Base-by-base conservation (phyloP, 2,329 filamentous ascomycete genomes). In the Xylariaceae sp. region DNA sequence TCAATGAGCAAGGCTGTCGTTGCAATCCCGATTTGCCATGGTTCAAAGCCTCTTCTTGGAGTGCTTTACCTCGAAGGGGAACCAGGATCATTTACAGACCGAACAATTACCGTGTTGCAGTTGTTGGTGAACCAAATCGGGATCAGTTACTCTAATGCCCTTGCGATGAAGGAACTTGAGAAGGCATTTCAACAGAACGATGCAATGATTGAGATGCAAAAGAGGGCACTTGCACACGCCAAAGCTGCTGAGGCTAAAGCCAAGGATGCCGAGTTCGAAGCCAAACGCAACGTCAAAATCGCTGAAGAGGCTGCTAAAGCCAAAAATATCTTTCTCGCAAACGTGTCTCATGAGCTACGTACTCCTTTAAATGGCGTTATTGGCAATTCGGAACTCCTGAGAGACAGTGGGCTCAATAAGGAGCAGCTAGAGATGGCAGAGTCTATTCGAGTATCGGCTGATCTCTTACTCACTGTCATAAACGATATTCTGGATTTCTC, bases 401-500 rank as follows among this genome's bases (percentile, higher is more conserved):
- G 88, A 45, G 89, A 94, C 65, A 92, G 87, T 63, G 75, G 80
- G 19, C 75, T 95, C 49, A 84, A 87, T 60, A 80, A 78, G 54
- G 89, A 95, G 58, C 89, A 95, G 69, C 78, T 85, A 30, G 89
- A 95, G 61, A 94, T 91, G 77, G 88, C 89, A 3, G 89, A 95
- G 66, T 92, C 89, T 15, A 94, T 95, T 51, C 84, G 89, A 47
- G 80, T 92, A 30, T 95, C 89, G 46, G 90, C 89, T 0, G 91
- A 96, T 67, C 84, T 94, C 15, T 74, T 96, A 13, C 76, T 96
- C 22, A 94, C 91, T 0, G 89, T 96, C 45, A 96, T 96, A 73
- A 96, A 96, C 66, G 92, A 97, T 66, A 96, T 96, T 49, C 77
- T 96, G 4, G 92, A 97, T 71, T 95, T 96, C 68, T 96, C 91